Percentiles rank a stretch among this genome's conserved stretches.
These are phyloP conservation scores for Nitzschia putrida DNA, from an alignment of 108 stramenopile species.

Conservation along the genomic window DNA sequence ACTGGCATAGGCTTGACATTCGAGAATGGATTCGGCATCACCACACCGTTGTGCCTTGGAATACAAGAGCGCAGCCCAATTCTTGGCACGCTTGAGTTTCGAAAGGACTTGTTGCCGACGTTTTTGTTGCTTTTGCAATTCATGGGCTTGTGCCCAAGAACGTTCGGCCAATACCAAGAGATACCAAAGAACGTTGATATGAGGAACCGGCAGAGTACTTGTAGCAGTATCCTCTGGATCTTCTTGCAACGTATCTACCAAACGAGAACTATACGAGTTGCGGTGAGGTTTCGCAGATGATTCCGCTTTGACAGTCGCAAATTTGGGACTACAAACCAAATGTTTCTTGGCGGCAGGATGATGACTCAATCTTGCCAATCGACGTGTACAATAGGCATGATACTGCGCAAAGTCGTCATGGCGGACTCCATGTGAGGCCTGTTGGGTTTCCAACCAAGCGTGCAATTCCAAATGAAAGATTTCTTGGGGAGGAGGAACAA, in stretches of 20 bases:
- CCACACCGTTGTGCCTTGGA: conserved; percentile 24
- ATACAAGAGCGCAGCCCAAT: conserved; percentile 46
- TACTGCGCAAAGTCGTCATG: conserved; percentile 62
- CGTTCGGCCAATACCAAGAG: conserved; percentile 62
- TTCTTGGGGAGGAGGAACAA: conserved; percentile 16
- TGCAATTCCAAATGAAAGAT: conserved; percentile 41
- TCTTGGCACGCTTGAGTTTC: conserved; percentile 64
- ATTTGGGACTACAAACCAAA: conserved; percentile 46
- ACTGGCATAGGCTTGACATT: conserved; percentile 63
- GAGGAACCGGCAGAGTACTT: conserved; percentile 24
- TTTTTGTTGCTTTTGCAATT: conserved; percentile 46
- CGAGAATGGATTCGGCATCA: conserved; percentile 55
- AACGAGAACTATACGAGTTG: conserved; percentile 34
- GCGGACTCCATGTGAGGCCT: conserved; percentile 43
- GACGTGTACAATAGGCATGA: conserved; percentile 66
- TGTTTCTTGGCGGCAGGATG: conserved; percentile 32
- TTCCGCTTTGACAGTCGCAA: conserved; percentile 13
- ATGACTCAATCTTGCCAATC: conserved; percentile 55
- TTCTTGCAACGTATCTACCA: conserved; percentile 22
- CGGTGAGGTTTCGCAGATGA: conserved; percentile 8
- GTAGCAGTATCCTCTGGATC: conserved; percentile 10
- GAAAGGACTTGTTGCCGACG: conserved; percentile 45
- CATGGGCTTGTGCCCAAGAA: conserved; percentile 68
- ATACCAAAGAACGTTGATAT: conserved; percentile 45
- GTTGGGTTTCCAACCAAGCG: conserved; percentile 36